phyloP scores from a whole-genome alignment of 2,329 filamentous ascomycete species.

The Albophoma yamanashiensis region DNA sequence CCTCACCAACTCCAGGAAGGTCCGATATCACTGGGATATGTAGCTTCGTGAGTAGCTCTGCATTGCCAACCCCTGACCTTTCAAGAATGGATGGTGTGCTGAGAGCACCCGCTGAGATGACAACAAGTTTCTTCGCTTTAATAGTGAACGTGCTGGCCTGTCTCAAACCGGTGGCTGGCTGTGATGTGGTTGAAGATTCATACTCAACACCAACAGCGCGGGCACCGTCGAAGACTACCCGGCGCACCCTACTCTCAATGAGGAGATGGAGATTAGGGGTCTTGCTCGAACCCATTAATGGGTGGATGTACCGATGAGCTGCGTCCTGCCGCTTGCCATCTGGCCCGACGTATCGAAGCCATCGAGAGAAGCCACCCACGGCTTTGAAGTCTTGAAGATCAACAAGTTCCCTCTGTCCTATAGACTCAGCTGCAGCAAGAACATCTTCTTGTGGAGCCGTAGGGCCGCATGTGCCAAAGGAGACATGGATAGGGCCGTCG shows the following conservation, averaged over 20 bases:
- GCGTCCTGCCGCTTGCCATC: constrained; percentile 48
- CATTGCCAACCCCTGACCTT: constrained; percentile 49
- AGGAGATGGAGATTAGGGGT: constrained; percentile 51
- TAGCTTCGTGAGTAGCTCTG: constrained; percentile 33
- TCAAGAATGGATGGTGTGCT: constrained; percentile 48
- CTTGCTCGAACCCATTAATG: constrained; percentile 19
- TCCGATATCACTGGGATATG: constrained; percentile 34
- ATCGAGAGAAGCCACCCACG: constrained; percentile 18
- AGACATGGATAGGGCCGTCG: constrained; percentile 44
- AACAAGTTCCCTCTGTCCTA: constrained; percentile 30
- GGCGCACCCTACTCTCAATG: constrained; percentile 42
- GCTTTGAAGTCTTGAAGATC: constrained; percentile 42
- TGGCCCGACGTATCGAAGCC: constrained; percentile 27
- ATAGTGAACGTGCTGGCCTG: constrained; percentile 8
- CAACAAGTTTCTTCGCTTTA: constrained; percentile 17
- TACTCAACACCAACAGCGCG: constrained; percentile 50
- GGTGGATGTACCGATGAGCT: constrained; percentile 35
- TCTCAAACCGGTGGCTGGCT: constrained; percentile 5
- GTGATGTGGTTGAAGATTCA: constrained; percentile 26
- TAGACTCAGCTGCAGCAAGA: constrained; percentile 34
- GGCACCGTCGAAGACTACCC: constrained; percentile 39
- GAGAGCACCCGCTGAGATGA: constrained; percentile 33
- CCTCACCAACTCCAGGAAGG: constrained; percentile 40
- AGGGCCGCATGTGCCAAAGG: constrained; percentile 33
- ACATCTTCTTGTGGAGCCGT: constrained; percentile 34